A percentile compares a stretch with the other conserved stretches of the same genome.
Evolutionary conservation across 2,329 filamentous ascomycete species (phyloP).

Genomic region (Claviceps digitariae): DNA sequence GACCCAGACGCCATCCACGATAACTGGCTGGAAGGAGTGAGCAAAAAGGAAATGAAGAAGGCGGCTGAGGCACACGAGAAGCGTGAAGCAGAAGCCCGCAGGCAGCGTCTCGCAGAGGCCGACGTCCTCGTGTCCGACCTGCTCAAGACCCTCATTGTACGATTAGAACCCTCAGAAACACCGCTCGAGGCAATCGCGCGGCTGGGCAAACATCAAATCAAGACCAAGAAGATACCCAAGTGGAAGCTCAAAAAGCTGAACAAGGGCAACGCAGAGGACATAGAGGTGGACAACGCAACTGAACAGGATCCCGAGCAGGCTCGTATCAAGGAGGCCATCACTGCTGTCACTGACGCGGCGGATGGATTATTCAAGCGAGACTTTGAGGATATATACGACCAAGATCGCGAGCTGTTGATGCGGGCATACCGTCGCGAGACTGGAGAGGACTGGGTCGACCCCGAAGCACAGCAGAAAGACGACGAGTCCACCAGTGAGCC

Average conservation of each 20-base stretch:
- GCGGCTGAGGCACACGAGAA: conserved; percentile 80
- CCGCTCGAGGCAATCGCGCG: conserved; percentile 76
- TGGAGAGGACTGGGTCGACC: conserved; percentile 66
- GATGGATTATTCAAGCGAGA: conserved; percentile 75
- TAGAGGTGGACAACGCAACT: conserved; percentile 52
- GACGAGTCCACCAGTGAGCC: conserved; percentile 8
- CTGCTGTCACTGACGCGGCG: conserved; percentile 76
- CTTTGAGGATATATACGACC: conserved; percentile 81
- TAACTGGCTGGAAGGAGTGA: conserved; percentile 80
- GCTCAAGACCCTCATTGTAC: conserved; percentile 56
- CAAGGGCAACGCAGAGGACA: conserved; percentile 36
- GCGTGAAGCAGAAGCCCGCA: conserved; percentile 62
- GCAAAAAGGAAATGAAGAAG: conserved; percentile 83
- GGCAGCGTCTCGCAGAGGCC: conserved; percentile 62
- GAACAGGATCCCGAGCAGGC: conserved; percentile 53
- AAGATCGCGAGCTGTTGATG: conserved; percentile 69
- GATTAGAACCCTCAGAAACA: conserved; percentile 70
- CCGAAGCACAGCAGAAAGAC: conserved; percentile 16
- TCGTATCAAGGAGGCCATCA: conserved; percentile 58
- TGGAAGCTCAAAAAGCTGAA: conserved; percentile 59
- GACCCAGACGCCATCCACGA: conserved; percentile 89
- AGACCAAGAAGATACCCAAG: conserved; percentile 45
- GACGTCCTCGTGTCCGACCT: conserved; percentile 59
- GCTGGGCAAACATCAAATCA: conserved; percentile 54
- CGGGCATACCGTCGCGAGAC: conserved; percentile 75